Evolutionary conservation across 2,329 filamentous ascomycete species (phyloP).

Genomic region (Blastomyces percursus): DNA sequence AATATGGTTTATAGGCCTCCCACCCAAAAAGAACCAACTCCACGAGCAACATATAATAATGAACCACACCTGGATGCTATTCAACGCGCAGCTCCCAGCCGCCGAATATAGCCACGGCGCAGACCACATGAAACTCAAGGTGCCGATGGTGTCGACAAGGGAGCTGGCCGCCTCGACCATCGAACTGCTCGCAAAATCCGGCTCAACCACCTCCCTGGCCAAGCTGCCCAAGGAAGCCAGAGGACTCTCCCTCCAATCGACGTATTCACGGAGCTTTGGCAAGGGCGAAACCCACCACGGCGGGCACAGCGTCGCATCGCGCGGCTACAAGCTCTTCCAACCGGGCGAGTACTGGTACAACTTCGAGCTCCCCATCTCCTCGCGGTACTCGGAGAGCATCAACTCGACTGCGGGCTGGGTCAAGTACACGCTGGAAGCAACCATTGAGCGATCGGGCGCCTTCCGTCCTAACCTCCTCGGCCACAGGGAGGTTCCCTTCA

Average conservation of each 20-base stretch:
- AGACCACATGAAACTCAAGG: constrained; percentile 49
- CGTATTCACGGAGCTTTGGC: constrained; percentile 72
- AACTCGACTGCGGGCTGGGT: constrained; percentile 77
- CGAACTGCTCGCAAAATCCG: constrained; percentile 32
- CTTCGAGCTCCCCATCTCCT: constrained; percentile 75
- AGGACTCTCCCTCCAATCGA: constrained; percentile 66
- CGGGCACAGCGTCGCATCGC: constrained; percentile 52
- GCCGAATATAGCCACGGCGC: constrained; percentile 53
- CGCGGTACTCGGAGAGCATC: constrained; percentile 68
- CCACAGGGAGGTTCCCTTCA: constrained; percentile 67
- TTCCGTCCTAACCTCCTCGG: constrained; percentile 84
- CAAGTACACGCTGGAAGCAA: constrained; percentile 77
- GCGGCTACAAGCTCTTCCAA: constrained; percentile 76
- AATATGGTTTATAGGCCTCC: constrained; percentile 66
- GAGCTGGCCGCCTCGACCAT: constrained; percentile 24
- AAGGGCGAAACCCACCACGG: constrained; percentile 57
- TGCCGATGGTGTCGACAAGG: constrained; percentile 21
- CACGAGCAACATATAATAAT: constrained; percentile 76
- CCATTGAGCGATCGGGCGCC: constrained; percentile 73
- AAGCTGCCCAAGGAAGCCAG: constrained; percentile 43
- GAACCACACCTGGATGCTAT: constrained; percentile 84
- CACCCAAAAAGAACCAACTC: constrained; percentile 71
- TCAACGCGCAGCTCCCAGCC: constrained; percentile 56
- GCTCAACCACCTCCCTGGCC: constrained; percentile 36
- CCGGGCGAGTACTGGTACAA: constrained; percentile 63